Percentiles rank a stretch among this genome's conserved stretches.
Conservation (phyloP, 2,329 filamentous ascomycete species). For the Claviceps sp. region DNA sequence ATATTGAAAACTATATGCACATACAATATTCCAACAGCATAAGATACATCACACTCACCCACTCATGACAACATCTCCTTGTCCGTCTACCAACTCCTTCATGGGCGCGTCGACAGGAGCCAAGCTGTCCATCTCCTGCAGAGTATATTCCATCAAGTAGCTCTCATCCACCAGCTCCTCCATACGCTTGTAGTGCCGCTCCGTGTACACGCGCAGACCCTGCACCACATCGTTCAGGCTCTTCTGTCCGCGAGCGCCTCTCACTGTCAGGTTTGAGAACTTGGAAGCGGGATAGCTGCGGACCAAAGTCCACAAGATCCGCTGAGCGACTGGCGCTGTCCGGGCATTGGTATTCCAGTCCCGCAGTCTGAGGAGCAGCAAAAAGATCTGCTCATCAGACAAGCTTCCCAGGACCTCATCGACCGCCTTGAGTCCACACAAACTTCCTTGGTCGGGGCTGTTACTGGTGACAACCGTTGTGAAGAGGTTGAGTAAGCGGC, state of each 20-base stretch:
- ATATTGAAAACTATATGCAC: background rate
- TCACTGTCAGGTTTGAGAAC: conserved; percentile 56
- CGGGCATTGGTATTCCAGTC: conserved; percentile 98
- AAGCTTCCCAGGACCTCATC: conserved; percentile 72
- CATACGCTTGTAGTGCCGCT: conserved; percentile 79
- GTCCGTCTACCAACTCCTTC: conserved; percentile 23
- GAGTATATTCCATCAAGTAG: conserved; percentile 84
- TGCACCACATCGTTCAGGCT: conserved; percentile 74
- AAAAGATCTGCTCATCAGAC: conserved; percentile 73
- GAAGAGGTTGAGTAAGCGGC: conserved; percentile 72
- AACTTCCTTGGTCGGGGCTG: conserved; percentile 45
- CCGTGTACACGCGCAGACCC: conserved; percentile 79
- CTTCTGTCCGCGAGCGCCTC: conserved; percentile 42
- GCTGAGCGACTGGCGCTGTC: conserved; percentile 73
- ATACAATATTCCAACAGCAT: background rate
- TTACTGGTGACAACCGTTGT: conserved; percentile 58
- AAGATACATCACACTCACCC: background rate
- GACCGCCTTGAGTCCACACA: conserved; percentile 55
- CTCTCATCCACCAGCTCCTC: conserved; percentile 91
- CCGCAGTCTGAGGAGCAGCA: conserved; percentile 65
- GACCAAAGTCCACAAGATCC: conserved; percentile 67
- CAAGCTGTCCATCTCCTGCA: conserved; percentile 80
- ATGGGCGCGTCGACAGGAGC: conserved; percentile 27
- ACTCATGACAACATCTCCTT: conserved; percentile 4
- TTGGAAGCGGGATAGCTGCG: conserved; percentile 67